phyloP scores from a whole-genome alignment of 78 protist genomes.

The Dictyostelium citrinum region DNA sequence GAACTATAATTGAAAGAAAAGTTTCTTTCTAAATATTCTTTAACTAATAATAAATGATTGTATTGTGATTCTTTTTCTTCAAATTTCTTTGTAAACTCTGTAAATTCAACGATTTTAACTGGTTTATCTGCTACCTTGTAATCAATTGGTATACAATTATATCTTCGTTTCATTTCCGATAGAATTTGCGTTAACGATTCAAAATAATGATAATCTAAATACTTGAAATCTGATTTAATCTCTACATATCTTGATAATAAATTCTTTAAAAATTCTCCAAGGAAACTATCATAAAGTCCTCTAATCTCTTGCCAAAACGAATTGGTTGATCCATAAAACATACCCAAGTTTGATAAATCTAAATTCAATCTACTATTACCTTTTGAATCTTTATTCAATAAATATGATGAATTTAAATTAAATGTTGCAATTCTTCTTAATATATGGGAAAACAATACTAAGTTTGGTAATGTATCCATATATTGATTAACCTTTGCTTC shows the following conservation, averaged over 20 bases:
- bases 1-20: background rate
- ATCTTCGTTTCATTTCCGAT: background rate
- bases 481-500: background rate
- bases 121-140: background rate
- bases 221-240: background rate
- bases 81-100: background rate
- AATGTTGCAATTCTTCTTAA: background rate
- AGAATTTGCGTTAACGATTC: background rate
- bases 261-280: background rate
- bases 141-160: background rate
- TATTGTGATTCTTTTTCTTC: background rate
- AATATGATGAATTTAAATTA: background rate
- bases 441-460: background rate
- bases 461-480: background rate
- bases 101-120: background rate
- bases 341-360: background rate
- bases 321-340: background rate
- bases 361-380: background rate
- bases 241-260: background rate
- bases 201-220: background rate
- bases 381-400: background rate
- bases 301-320: background rate
- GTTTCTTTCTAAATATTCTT: background rate
- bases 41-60: background rate
- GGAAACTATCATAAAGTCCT: background rate